Conservation (phyloP, 108 stramenopile species). For the Discostella pseudostelligera region DNA sequence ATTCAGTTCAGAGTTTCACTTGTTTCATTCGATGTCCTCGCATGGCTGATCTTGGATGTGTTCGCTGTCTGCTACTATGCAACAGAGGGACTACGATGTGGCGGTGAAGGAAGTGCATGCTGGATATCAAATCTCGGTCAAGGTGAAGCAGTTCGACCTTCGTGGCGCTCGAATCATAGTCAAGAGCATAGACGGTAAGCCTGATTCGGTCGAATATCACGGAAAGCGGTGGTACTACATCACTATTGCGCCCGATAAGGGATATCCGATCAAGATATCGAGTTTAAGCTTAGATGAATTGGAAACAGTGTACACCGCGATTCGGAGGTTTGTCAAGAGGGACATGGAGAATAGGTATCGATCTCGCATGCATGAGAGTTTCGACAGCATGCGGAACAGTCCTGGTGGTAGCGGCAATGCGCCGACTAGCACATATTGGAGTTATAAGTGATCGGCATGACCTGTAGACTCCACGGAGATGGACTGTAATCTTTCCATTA, state of each 20-base stretch:
- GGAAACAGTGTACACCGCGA: conserved; percentile 26
- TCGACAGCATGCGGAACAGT: not conserved
- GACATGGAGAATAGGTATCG: conserved; percentile 12
- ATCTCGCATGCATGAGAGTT: conserved; percentile 8
- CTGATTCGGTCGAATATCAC: conserved; percentile 22
- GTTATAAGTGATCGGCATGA: no score
- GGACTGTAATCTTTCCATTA: no score
- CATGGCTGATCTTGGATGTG: not conserved
- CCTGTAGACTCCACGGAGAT: no score
- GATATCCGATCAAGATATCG: conserved; percentile 45
- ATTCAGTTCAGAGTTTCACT: not conserved
- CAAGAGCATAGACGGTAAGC: conserved; percentile 19
- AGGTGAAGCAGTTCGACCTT: conserved; percentile 49
- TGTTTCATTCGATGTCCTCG: not conserved
- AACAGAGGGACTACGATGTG: conserved; percentile 36
- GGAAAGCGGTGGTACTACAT: conserved; percentile 27
- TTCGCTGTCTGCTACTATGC: not conserved
- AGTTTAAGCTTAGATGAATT: conserved; percentile 14
- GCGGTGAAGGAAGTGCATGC: conserved; percentile 42
- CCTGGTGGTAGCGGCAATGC: no score
- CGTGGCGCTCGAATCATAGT: conserved; percentile 23
- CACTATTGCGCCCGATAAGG: conserved; percentile 18
- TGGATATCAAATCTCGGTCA: conserved; percentile 23
- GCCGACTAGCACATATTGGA: no score
- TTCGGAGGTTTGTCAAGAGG: conserved; percentile 22